Percentiles rank a stretch among this genome's conserved stretches.
phyloP scores from a whole-genome alignment of 1,139 yeast genomes.

The Petasospora fabianii region DNA sequence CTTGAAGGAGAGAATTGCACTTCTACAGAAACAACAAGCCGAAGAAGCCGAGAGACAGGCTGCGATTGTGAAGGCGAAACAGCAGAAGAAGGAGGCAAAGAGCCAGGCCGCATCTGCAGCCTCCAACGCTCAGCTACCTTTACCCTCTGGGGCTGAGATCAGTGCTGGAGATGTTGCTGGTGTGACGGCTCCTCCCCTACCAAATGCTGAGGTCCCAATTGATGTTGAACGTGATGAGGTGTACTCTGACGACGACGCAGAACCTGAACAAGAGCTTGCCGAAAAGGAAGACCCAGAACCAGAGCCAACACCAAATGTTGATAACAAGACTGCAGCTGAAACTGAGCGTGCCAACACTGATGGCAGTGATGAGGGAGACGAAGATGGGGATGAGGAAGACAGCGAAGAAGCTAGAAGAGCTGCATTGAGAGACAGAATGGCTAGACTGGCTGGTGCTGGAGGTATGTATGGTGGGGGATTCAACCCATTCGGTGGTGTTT shows the following conservation, averaged over 20 bases:
- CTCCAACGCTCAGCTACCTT: constrained; percentile 2
- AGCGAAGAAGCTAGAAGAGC: constrained; percentile 79
- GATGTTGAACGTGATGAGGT: constrained; percentile 7
- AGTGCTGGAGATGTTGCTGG: constrained; percentile 7
- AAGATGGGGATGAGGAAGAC: constrained; percentile 50
- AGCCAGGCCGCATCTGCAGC: constrained; percentile 14
- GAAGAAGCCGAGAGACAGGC: constrained; percentile 77
- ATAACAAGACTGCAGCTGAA: constrained; percentile 31
- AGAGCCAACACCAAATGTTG: constrained; percentile 17
- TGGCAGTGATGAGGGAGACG: constrained; percentile 37
- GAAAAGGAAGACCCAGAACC: neutral
- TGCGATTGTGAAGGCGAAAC: constrained; percentile 55
- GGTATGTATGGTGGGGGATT: constrained; percentile 79
- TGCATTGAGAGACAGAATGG: constrained; percentile 90
- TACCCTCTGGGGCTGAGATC: constrained; percentile 4
- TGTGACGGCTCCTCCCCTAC: neutral
- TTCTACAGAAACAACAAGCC: constrained; percentile 76
- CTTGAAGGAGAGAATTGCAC: constrained; percentile 79
- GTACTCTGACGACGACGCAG: constrained; percentile 2
- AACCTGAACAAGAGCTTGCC: constrained; percentile 11
- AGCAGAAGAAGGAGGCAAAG: constrained; percentile 50
- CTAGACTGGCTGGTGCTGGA: constrained; percentile 88
- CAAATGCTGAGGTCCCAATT: neutral
- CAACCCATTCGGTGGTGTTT: constrained; percentile 43
- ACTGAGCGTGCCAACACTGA: too few relatives aligned